Base-by-base conservation (phyloP, 2,329 filamentous ascomycete species). In the Pyrenophora graminea region DNA sequence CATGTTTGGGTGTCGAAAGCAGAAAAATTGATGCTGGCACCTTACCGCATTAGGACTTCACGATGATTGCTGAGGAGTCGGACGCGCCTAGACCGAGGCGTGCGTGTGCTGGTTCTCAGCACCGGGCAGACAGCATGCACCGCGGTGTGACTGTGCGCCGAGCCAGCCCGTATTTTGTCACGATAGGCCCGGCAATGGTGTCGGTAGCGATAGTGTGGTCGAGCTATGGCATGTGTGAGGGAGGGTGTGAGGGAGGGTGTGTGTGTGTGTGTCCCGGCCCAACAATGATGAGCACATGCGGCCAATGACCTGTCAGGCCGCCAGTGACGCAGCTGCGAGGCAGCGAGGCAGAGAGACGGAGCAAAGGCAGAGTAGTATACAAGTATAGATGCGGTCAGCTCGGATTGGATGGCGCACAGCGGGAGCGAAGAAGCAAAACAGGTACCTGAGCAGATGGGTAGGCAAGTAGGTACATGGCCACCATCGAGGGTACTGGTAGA, bases 1-100 rank as follows among this genome's bases (percentile, higher is more conserved):
- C 37, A 51, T 58, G 53, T 52, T 62, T 56, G 40, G 38, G 58
- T 58, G 37, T 30, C 53, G 39, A 49, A 45, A 54, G 61, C 58
- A 61, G 63, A 66, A 62, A 30, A 65, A 56, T 59, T 63, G 60
- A 65, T 55, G 60, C 43, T 52, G 49, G 37, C 37, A 53, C 68
- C 68, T 67, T 65, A 56, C 64, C 58, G 41, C 27, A 64, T 61
- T 51, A 59, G 64, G 68, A 62, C 67, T 60, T 64, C 67, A 71
- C 68, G 68, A 70, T 67, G 58, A 51, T 59, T 52, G 45, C 45
- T 47, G 46, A 44, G 40, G 55, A 62, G 42, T 45, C 56, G 55
- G 61, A 51, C 59, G 61, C 56, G 59, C 57, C 61, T 61, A 63
- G 61, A 62, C 62, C 59, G 7, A 30, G 27, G 10, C 27, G 27